Conservation (phyloP, 2,329 filamentous ascomycete species). For the Colletotrichum endophyticum region DNA sequence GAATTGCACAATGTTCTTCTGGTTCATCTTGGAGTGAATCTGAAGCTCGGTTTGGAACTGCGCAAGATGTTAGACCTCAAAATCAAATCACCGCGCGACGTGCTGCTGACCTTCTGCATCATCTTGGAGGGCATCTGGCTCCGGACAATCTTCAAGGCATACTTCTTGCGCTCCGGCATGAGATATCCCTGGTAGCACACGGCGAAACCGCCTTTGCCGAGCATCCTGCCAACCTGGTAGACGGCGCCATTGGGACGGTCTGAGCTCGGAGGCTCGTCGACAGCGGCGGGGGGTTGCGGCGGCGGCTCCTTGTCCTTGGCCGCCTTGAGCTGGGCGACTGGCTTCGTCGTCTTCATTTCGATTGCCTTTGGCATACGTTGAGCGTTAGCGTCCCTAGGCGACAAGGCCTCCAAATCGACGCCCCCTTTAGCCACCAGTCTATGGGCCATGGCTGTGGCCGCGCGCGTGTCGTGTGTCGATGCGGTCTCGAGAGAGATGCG, state of each 20-base stretch:
- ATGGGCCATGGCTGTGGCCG: constrained; percentile 45
- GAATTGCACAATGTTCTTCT: constrained; percentile 95
- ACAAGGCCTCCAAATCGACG: constrained; percentile 67
- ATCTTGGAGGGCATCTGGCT: constrained; percentile 83
- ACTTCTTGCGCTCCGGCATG: constrained; percentile 68
- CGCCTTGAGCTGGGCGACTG: constrained; percentile 57
- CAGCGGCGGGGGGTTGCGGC: constrained; percentile 64
- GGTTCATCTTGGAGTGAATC: constrained; percentile 97
- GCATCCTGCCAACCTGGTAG: constrained; percentile 75
- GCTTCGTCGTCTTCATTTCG: constrained; percentile 51
- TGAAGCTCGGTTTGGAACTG: constrained; percentile 85
- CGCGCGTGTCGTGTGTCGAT: neutral
- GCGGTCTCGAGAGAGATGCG: neutral
- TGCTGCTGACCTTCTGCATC: constrained; percentile 73
- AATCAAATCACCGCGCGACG: no score
- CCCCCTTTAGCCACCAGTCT: constrained; percentile 53
- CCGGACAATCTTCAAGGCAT: constrained; percentile 83
- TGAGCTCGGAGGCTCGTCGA: constrained; percentile 67
- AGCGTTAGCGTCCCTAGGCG: constrained; percentile 68
- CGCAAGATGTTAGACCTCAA: neutral
- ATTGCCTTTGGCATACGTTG: constrained; percentile 52
- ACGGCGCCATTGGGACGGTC: constrained; percentile 73
- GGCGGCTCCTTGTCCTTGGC: constrained; percentile 71
- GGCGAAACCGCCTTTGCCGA: constrained; percentile 84
- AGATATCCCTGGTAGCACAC: constrained; percentile 79